These are phyloP conservation scores for Sporothrix pseudoabietina DNA, from an alignment of 2,329 filamentous ascomycete species.

Conservation along the genomic window DNA sequence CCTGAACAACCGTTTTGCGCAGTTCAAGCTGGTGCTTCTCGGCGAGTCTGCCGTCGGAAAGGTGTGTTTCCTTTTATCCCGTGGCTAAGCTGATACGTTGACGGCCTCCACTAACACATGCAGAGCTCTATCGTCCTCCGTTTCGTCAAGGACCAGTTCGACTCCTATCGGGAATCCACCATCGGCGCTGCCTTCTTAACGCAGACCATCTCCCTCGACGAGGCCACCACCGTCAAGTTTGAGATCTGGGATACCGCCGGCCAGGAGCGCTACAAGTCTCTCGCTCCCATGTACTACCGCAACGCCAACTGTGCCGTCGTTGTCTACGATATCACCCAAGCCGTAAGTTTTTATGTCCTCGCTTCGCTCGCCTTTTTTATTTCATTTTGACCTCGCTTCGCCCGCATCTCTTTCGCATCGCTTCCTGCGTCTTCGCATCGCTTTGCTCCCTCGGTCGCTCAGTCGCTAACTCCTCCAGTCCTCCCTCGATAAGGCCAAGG, in stretches of 20 bases:
- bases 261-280: constrained; percentile 97
- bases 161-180: constrained; percentile 93
- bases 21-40: constrained; percentile 97
- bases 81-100: background rate
- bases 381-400: background rate
- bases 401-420: background rate
- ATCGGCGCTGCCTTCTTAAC: constrained; percentile 98
- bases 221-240: constrained; percentile 98
- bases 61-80: constrained; percentile 53
- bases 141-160: constrained; percentile 99
- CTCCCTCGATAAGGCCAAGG: constrained; percentile 97
- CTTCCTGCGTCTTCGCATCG: background rate
- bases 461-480: constrained; percentile 56
- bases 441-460: background rate
- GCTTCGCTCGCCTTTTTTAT: background rate
- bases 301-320: constrained; percentile 99
- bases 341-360: constrained; percentile 61
- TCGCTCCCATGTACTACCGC: constrained; percentile 99
- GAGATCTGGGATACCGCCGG: constrained; percentile 99
- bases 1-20: constrained; percentile 84
- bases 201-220: constrained; percentile 97
- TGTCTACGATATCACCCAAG: constrained; percentile 99
- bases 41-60: constrained; percentile 99
- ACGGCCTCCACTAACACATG: constrained; percentile 33
- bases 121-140: constrained; percentile 96